These are phyloP conservation scores for Coemansia sp. DNA, from an alignment of 192 early-diverging fungal species.

Conservation along the genomic window DNA sequence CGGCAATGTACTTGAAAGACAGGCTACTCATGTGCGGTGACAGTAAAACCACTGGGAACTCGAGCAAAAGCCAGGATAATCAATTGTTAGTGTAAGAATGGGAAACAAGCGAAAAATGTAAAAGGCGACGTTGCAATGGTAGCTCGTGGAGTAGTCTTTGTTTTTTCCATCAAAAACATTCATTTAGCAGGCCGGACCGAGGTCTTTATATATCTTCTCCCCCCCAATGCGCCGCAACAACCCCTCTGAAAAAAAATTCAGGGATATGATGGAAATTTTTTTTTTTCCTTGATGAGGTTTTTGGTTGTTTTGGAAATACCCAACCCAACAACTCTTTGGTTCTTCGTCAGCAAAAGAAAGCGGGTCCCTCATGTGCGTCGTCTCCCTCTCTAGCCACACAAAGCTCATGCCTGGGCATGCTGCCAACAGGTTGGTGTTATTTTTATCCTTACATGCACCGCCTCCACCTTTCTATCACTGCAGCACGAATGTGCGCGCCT, in stretches of 20 bases:
- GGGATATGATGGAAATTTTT: neutral
- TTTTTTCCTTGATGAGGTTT: conserved; percentile 1
- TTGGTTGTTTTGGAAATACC: neutral
- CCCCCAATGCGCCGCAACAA: neutral
- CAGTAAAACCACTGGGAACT: neutral
- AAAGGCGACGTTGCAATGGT: neutral
- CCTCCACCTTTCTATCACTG: neutral
- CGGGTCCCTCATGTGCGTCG: neutral
- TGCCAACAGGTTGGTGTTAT: neutral
- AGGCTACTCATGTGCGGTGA: conserved; percentile 11
- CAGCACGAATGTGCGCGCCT: neutral
- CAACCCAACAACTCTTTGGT: neutral
- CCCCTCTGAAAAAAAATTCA: neutral
- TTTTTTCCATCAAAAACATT: neutral
- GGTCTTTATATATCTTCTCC: conserved; percentile 4
- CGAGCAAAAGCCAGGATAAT: neutral
- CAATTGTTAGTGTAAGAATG: neutral
- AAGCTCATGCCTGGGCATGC: neutral
- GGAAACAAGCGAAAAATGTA: neutral
- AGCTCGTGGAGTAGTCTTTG: neutral
- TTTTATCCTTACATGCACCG: neutral
- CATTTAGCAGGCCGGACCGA: neutral
- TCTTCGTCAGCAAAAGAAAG: neutral
- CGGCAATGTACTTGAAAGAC: conserved; percentile 23
- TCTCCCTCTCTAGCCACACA: neutral